Evolutionary conservation across 208 protist species (phyloP), one percentile per base, ranked within the genome.

Genomic region (Leptomonas seymouri): DNA sequence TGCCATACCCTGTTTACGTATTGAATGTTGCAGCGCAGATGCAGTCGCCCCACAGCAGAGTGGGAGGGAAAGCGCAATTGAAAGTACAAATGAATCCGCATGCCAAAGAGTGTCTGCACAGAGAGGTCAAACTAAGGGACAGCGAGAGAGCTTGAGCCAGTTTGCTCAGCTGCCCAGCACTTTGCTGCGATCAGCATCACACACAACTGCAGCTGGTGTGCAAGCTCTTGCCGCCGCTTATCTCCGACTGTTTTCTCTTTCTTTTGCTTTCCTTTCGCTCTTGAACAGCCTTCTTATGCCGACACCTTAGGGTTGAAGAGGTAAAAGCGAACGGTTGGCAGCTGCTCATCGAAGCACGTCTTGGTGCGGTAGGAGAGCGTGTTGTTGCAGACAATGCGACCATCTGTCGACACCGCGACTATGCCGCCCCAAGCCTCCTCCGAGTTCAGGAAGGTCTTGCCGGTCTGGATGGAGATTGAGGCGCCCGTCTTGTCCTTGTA

Each of bases 371-470:
- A 89, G 25, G 85, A 84, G 25, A 96, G 80, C 41, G 93, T 95
- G 76, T 91, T 96, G 73, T 96, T 90, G 78, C 93, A 97, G 30
- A 89, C 79, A 56, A 97, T 94, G 59, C 82, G 85, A 57, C 90
- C 89, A 66, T 95, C 85, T 6, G 75, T 72, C 4, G 91, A 93
- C 27, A 66, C 51, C 34, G 81, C 80, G 53, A 94, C 80, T 42
- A 96, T 84, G 49, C 93, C 93, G 44, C 93, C 90, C 89, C 84
- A 93, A 44, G 71, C 78, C 56, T 93, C 85, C 51, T 88, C 84
- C 18, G 55, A 42, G 70, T 84, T 74, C 23, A 96, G 79, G 78
- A 89, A 82, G 49, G 85, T 78, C 36, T 85, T 79, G 69, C 74
- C 76, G 9, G 82, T 62, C 57, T 78, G 68, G 30, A 96, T 76